These are phyloP conservation scores for Mimosa bimucronata DNA, from an alignment of 306 rosid species.

Conservation along the genomic window DNA sequence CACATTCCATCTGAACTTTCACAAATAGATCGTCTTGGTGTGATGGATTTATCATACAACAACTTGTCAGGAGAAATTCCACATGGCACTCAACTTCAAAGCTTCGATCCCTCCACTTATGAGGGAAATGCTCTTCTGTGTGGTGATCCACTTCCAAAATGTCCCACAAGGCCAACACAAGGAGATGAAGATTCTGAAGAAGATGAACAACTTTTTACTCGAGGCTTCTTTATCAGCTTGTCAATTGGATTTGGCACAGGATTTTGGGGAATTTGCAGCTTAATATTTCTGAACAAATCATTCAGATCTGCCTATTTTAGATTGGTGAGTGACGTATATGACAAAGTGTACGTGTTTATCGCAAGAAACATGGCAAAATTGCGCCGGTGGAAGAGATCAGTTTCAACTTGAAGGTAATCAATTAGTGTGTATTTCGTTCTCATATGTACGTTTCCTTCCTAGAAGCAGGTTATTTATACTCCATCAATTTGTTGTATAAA, in stretches of 20 bases:
- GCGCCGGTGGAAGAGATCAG: not conserved
- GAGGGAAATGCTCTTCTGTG: constrained; percentile 24
- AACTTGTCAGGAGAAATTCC: no score
- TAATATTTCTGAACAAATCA: not conserved
- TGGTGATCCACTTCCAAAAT: not conserved
- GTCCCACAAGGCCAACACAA: not conserved
- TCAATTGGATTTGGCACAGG: not conserved
- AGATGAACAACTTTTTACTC: not conserved
- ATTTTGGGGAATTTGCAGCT: not conserved
- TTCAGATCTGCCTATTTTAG: not conserved
- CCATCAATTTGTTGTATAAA: no score
- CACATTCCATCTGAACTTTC: not conserved
- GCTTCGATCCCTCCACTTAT: no score
- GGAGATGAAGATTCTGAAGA: not conserved
- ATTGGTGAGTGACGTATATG: not conserved
- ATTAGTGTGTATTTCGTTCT: no score
- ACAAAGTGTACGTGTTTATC: not conserved
- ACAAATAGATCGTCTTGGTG: no score
- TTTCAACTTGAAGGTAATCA: not conserved
- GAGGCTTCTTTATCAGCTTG: not conserved
- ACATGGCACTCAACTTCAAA: no score
- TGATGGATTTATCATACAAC: no score
- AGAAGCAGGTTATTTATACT: no score
- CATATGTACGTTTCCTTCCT: no score
- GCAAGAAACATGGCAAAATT: not conserved